These are phyloP conservation scores for Diplodia intermedia DNA, from an alignment of 2,329 filamentous ascomycete species.

Conservation along the genomic window DNA sequence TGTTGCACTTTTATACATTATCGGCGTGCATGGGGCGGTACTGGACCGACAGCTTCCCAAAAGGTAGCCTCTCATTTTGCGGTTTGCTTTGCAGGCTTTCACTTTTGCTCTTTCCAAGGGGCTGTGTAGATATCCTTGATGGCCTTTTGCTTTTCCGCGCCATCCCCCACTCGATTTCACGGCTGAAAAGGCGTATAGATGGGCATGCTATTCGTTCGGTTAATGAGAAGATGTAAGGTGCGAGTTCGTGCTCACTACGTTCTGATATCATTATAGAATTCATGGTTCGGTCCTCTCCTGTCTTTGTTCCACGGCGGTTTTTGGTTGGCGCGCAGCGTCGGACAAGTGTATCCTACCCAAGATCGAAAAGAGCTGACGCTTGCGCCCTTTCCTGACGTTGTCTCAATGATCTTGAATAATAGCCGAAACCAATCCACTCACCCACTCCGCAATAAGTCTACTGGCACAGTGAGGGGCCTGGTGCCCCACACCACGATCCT, in stretches of 20 bases:
- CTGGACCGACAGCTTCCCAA: background rate
- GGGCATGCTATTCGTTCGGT: constrained; percentile 19
- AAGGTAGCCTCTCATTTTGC: background rate
- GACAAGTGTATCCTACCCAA: background rate
- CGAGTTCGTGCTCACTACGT: constrained; percentile 1
- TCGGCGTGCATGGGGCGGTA: constrained; percentile 24
- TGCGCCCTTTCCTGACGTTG: background rate
- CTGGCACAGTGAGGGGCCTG: background rate
- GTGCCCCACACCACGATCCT: background rate
- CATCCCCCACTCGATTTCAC: background rate
- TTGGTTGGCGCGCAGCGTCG: background rate
- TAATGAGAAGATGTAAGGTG: constrained; percentile 13
- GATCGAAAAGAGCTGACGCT: background rate
- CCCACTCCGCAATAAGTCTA: background rate
- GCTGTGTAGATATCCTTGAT: constrained; percentile 27
- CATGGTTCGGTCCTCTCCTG: background rate
- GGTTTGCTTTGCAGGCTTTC: constrained; percentile 10
- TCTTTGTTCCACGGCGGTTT: too few species aligned
- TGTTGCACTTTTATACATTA: constrained; percentile 19
- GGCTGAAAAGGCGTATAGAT: constrained; percentile 21
- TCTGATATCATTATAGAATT: background rate
- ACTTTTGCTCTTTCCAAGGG: constrained; percentile 1
- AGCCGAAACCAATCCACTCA: background rate
- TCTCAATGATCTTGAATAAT: too few species aligned
- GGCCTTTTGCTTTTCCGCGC: constrained; percentile 11